Base-by-base conservation (phyloP, 140 eudicot species). In the Ambrosia hybrid region DNA sequence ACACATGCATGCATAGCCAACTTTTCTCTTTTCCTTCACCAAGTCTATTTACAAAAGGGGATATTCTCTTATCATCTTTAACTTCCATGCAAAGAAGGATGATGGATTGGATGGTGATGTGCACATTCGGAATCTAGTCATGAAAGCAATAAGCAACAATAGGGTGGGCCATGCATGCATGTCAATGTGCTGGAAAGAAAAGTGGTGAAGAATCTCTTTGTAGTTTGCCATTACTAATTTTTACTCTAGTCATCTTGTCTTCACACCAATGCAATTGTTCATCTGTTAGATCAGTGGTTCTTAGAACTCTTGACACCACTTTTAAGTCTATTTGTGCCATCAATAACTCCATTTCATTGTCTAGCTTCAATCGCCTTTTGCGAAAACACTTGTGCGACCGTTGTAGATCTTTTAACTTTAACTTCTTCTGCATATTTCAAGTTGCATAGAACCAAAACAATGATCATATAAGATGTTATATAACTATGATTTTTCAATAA, bases 201-300 rank as follows among this genome's bases (percentile, higher is more conserved):
- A 94, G 99, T 45, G 99, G 97, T 10, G 96, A 76, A 68, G 99
- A 88, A 86, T 94, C 97, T 90, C 99, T 94, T 39, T 79, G 91
- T 43, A 90, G 79, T 76, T 84, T 88, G 48, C 96, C 88, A 76
- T 90, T 94, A 72, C 57, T 73, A 15, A 94, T 83, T 80, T 74
- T 88, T 5, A 94, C 84, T 88, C 80, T 86, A 67, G 80, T 78
- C 95, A 94, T 88, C 84, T 94, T 94, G 78, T 84, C 85, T 81
- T 90, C 96, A 86, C 99, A 94, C 99, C 99, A 90, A 30, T 85
- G 96, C 77, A 90, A 65, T 56, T 90, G 97, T 65, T 94, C 97
- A 61, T 87, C 85, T 39, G 81, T 94, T 79, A 94, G 65, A 16
- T 83, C 90, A 37, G 58, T 81, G 88, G 90, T 88, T 68, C 99